Conservation (phyloP, 352 stramenopile genomes). For the Phytophthora litchii region DNA sequence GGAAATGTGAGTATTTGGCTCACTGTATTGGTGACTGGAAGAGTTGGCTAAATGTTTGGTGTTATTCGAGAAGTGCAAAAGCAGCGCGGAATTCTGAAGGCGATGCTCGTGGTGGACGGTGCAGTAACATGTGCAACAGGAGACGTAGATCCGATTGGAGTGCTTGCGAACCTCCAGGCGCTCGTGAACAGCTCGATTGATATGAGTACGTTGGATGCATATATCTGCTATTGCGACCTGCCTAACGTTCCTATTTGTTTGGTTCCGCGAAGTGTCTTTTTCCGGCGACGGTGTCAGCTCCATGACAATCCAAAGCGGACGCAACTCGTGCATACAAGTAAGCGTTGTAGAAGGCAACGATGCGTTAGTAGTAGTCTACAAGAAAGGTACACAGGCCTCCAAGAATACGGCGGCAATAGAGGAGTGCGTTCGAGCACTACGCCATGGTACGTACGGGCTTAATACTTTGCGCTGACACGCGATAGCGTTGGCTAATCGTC, state of each 20-base stretch:
- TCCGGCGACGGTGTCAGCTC: slow-evolving; percentile 77
- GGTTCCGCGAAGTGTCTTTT: slow-evolving; percentile 70
- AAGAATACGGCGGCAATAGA: slow-evolving; percentile 83
- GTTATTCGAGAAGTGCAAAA: slow-evolving; percentile 71
- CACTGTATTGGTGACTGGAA: background rate
- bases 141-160: slow-evolving; percentile 91
- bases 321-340: slow-evolving; percentile 89
- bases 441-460: slow-evolving; percentile 56
- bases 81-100: slow-evolving; percentile 88
- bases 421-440: slow-evolving; percentile 79
- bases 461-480: background rate
- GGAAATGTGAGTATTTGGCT: slow-evolving; percentile 62
- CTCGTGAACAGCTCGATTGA: slow-evolving; percentile 86
- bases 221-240: background rate
- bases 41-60: slow-evolving; percentile 5
- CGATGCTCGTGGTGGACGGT: slow-evolving; percentile 89
- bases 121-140: slow-evolving; percentile 80
- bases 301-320: slow-evolving; percentile 88
- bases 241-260: slow-evolving; percentile 10
- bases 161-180: slow-evolving; percentile 90
- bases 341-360: slow-evolving; percentile 80
- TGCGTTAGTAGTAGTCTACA: slow-evolving; percentile 87
- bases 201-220: slow-evolving; percentile 66
- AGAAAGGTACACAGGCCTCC: slow-evolving; percentile 68
- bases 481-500: background rate